Base-by-base conservation (phyloP, 1,139 yeast species). In the Pichia sp. region DNA sequence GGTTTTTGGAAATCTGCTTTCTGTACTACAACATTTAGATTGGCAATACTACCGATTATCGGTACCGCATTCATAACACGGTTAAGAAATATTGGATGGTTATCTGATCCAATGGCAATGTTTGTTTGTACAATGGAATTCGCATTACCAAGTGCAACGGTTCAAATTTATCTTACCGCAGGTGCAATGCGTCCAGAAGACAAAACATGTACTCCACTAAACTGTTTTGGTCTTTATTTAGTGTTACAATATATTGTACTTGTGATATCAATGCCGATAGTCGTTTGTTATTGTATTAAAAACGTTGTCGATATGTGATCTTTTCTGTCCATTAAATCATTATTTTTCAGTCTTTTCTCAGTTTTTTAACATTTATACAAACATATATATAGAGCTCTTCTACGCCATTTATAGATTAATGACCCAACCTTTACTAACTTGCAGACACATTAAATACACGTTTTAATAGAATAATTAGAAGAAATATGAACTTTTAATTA, bases 101-200 rank as follows among this genome's bases (percentile, higher is more conserved):
- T 80, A 5, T 65, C 60, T 6, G 79, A 75, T 43, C 86, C 85
- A 55, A 74, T 80, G 70, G 67, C 79, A 2, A 60, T 73, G 25
- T 85, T 90, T 56, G 87, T 89, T 28, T 74, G 85, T 56, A 80
- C 83, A 12, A 69, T 89, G 46, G 82, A 86, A 30, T 84, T 80
- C 61, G 86, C 89, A 0, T 73, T 87, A 45, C 97, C 97, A 0
- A 81, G 85, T 56, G 95, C 96, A 0, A 89, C 97, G 0, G 78
- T 89, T 6, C 82, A 87, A 58, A 82, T 89, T 20, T 89, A 87
- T 59, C 70, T 89, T 53, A 87, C 96, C 2, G 92, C 95, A 2
- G 82, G 86, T 59, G 82, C 80, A 61, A 80, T 89, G 31, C 79
- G 76, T 44, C 81, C 89, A 0, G 70, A 70, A 31, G 68, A 76